Conservation (phyloP, 805 yeast species). For the Zygoascus biomembranicola region DNA sequence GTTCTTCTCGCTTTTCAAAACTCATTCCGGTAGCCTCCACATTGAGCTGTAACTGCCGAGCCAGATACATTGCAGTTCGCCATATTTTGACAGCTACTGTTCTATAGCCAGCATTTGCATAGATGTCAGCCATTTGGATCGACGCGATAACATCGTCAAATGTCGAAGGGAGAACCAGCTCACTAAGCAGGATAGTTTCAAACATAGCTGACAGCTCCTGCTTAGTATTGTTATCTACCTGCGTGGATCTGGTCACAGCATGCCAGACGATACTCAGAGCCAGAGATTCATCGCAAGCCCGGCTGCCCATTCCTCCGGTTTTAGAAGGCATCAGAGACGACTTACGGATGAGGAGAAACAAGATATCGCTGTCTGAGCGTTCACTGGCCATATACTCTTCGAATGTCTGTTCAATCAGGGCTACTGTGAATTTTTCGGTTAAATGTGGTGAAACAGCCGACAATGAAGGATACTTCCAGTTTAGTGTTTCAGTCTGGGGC, state of each 20-base stretch:
- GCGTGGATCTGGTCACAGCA: neutral
- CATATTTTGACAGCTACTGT: conserved; percentile 24
- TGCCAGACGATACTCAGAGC: neutral
- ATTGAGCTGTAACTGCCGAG: conserved; percentile 26
- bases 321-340: neutral
- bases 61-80: conserved; percentile 26
- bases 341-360: neutral
- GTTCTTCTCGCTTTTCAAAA: conserved; percentile 31
- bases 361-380: neutral
- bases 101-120: conserved; percentile 27
- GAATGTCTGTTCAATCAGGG: neutral
- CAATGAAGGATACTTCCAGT: neutral
- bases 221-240: neutral
- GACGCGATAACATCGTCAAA: conserved; percentile 27
- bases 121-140: conserved; percentile 26
- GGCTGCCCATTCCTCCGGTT: neutral
- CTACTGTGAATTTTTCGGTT: neutral
- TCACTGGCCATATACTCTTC: neutral
- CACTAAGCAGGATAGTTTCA: neutral
- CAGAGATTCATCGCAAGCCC: neutral
- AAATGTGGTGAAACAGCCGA: neutral
- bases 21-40: conserved; percentile 17
- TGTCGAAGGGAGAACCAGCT: conserved; percentile 12
- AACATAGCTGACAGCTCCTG: neutral
- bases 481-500: neutral